phyloP scores from a whole-genome alignment of 1,139 yeast species.

The Lodderomyces beijingensis region DNA sequence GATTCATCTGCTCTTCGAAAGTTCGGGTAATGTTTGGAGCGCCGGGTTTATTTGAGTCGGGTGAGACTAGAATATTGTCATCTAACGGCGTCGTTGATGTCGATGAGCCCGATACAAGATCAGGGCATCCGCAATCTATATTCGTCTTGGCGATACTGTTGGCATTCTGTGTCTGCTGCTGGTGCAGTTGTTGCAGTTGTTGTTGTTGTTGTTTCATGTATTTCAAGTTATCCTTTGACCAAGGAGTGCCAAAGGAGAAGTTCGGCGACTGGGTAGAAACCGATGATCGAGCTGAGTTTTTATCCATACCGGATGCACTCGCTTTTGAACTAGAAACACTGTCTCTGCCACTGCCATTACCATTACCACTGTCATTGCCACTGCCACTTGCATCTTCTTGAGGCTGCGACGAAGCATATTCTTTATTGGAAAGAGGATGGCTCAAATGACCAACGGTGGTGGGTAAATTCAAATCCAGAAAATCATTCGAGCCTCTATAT shows the following conservation, averaged over 20 bases:
- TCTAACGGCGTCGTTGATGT: slow-evolving; percentile 38
- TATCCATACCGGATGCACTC: slow-evolving; percentile 14
- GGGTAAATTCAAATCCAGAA: slow-evolving; percentile 34
- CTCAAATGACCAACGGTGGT: slow-evolving; percentile 31
- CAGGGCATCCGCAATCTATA: no score
- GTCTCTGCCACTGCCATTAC: not conserved
- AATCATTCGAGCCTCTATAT: slow-evolving; percentile 47
- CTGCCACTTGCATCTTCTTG: slow-evolving; percentile 6
- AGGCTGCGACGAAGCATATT: slow-evolving; percentile 10
- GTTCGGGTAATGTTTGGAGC: slow-evolving; percentile 13
- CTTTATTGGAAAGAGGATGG: slow-evolving; percentile 17
- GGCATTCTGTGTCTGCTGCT: slow-evolving; percentile 6
- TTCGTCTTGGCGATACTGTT: no score
- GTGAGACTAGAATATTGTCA: slow-evolving; percentile 35
- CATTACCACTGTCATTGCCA: not conserved
- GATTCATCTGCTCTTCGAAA: slow-evolving; percentile 45
- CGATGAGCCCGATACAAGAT: slow-evolving; percentile 33
- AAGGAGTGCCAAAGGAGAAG: slow-evolving; percentile 26
- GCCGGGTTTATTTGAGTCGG: slow-evolving; percentile 21
- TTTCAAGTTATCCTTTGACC: slow-evolving; percentile 26
- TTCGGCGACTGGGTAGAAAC: slow-evolving; percentile 15
- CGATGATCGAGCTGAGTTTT: slow-evolving; percentile 19
- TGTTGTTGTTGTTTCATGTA: slow-evolving; percentile 9
- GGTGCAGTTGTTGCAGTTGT: slow-evolving; percentile 8
- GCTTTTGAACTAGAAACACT: slow-evolving; percentile 9